phyloP scores from a whole-genome alignment of 1,139 yeast species.

The Hyphopichia burtonii region DNA sequence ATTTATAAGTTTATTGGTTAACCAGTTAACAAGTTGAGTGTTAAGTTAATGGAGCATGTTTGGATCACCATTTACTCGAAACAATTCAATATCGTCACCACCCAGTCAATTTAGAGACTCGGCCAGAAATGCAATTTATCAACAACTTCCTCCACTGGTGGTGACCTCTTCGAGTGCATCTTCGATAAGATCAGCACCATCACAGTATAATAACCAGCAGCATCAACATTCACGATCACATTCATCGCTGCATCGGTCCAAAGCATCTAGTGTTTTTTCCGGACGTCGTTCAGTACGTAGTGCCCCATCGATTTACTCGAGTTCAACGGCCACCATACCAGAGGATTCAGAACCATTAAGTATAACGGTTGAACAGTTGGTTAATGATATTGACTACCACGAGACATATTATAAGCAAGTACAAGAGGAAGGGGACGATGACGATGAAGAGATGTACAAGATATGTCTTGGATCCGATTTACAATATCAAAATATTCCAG shows the following conservation, averaged over 20 bases:
- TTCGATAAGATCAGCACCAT: conserved; percentile 35
- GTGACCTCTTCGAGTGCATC: conserved; percentile 23
- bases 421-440: conserved; percentile 15
- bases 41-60: no score
- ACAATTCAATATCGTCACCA: conserved; percentile 30
- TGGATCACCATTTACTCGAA: conserved; percentile 28
- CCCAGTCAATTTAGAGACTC: conserved; percentile 45
- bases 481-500: conserved; percentile 41
- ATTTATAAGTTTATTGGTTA: no score
- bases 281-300: conserved; percentile 42
- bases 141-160: conserved; percentile 38
- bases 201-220: conserved; percentile 18
- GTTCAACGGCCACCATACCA: conserved; percentile 47
- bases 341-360: conserved; percentile 46
- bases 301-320: conserved; percentile 45
- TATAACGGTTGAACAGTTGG: conserved; percentile 45
- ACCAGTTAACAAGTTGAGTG: no score
- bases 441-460: conserved; percentile 32
- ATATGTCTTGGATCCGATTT: conserved; percentile 44
- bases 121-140: conserved; percentile 49
- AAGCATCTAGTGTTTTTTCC: conserved; percentile 32
- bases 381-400: conserved; percentile 43
- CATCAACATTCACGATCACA: conserved; percentile 12
- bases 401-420: conserved; percentile 28
- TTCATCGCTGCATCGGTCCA: conserved; percentile 23